Percentiles rank a stretch among this genome's conserved stretches.
Evolutionary conservation across 2,329 filamentous ascomycete species (phyloP).

Genomic region (Exophiala mesophila): DNA sequence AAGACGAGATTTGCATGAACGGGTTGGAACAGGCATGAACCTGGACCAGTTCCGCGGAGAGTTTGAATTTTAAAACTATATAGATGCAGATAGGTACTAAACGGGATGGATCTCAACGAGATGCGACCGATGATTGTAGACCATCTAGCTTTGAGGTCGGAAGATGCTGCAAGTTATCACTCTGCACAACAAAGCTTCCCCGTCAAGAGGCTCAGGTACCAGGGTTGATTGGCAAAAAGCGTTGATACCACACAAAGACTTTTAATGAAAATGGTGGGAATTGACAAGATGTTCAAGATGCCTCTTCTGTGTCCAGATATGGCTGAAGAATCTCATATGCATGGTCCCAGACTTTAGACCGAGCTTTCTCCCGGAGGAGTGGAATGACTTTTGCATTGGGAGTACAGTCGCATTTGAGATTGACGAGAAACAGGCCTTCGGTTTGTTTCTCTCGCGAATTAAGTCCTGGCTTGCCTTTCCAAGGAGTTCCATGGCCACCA

Average conservation of each 20-base stretch:
- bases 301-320: too few species aligned
- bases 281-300: too few species aligned
- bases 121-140: too few species aligned
- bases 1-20: constrained; percentile 77
- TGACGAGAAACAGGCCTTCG: constrained; percentile 29
- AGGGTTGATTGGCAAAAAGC: too few species aligned
- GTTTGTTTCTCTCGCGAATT: constrained; percentile 22
- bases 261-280: too few species aligned
- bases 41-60: constrained; percentile 82
- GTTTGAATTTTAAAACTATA: constrained; percentile 66
- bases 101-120: too few species aligned
- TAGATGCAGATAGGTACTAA: too few species aligned
- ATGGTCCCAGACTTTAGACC: constrained; percentile 33
- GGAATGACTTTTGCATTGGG: constrained; percentile 29
- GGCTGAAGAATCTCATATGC: constrained; percentile 14
- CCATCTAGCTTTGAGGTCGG: too few species aligned
- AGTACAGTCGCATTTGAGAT: constrained; percentile 25
- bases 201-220: too few species aligned
- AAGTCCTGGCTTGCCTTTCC: constrained; percentile 22
- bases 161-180: too few species aligned
- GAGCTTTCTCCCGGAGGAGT: constrained; percentile 28
- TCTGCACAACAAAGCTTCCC: too few species aligned
- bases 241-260: too few species aligned
- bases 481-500: constrained; percentile 8
- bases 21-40: constrained; percentile 85